Evolutionary conservation across 768 basidiomycete species (phyloP), one percentile per base, ranked within the genome.

Genomic region (Mycena chlorophos): DNA sequence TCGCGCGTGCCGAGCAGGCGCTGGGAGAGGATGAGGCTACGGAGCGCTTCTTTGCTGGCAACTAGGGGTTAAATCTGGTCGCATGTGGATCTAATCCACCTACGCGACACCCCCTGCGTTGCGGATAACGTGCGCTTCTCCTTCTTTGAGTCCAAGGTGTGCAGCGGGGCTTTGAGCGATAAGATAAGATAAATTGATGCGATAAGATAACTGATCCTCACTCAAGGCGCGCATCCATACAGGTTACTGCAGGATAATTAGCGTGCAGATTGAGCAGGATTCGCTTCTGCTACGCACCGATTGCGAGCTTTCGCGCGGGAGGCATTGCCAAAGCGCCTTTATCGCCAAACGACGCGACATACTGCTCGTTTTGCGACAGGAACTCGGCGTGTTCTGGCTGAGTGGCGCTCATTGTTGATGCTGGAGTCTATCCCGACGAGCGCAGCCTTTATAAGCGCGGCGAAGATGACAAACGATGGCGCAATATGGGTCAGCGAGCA

Each of bases 1-100:
- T 88, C 85, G 26, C 76, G 75, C 6, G 88, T 90, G n/a, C 85
- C 86, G 22, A 89, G 78, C 17, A 88, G 78, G 27, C 86, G 82
- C 66, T 90, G 87, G 27, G 87, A 88, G 64, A 89, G 79, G 52
- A 90, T 73, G 61, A 90, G 71, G 63, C 79, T 82, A 19, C 87
- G 79, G 13, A 90, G 64, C 1, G 85, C 81, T 20, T 89, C 88
- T 56, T 78, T 76, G 34, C 86, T 87, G 27, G 30, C 0, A 30
- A 25, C 8, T 39, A 14, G 25, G 3, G 5, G 16, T 25, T 2
- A 20, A 29, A 34, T 40, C 4, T 25, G 14, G 25, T 29, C 16
- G 25, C 14, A 30, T 42, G 13, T 3, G 29, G 40, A 16, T 13
- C 37, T 16, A 23, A 20, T 29, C 28, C 19, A 55, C 60, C 28